These are phyloP conservation scores for Lagerstroemia speciosa DNA, from an alignment of 345 rosid genomes.

Conservation along the genomic window DNA sequence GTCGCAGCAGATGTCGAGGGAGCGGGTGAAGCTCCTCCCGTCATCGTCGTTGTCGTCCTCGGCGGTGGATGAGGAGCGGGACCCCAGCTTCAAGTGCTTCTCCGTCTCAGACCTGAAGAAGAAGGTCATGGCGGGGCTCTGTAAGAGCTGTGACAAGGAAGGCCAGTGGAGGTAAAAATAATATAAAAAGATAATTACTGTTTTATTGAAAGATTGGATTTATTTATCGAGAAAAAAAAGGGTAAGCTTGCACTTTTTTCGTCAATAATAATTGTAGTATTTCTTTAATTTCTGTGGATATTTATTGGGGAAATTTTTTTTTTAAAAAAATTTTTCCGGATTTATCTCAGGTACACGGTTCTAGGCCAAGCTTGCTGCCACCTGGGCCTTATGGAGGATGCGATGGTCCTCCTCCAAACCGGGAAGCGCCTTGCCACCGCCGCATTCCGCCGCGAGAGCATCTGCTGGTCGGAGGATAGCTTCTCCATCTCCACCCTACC, in stretches of 20 bases:
- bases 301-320: too few relatives aligned
- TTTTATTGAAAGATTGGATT: not conserved
- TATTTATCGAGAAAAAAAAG: too few relatives aligned
- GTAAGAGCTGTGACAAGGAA: slow-evolving; percentile 40
- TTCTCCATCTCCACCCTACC: slow-evolving; percentile 43
- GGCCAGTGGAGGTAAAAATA: slow-evolving; percentile 49
- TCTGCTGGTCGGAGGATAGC: slow-evolving; percentile 85
- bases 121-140: slow-evolving; percentile 40
- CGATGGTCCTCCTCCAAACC: slow-evolving; percentile 86
- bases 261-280: too few relatives aligned
- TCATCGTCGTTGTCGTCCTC: slow-evolving; percentile 2
- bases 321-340: too few relatives aligned
- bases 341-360: slow-evolving; percentile 75
- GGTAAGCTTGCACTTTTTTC: too few relatives aligned
- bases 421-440: slow-evolving; percentile 90
- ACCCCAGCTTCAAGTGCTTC: slow-evolving; percentile 35
- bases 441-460: slow-evolving; percentile 84
- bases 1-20: slow-evolving; percentile 37
- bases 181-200: not conserved
- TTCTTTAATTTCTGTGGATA: too few relatives aligned
- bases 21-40: slow-evolving; percentile 55
- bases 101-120: slow-evolving; percentile 32
- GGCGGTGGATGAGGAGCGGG: not conserved
- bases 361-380: slow-evolving; percentile 93
- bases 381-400: slow-evolving; percentile 94